phyloP scores from a whole-genome alignment of 257 asterid genomes.

The Solanum rostratum region DNA sequence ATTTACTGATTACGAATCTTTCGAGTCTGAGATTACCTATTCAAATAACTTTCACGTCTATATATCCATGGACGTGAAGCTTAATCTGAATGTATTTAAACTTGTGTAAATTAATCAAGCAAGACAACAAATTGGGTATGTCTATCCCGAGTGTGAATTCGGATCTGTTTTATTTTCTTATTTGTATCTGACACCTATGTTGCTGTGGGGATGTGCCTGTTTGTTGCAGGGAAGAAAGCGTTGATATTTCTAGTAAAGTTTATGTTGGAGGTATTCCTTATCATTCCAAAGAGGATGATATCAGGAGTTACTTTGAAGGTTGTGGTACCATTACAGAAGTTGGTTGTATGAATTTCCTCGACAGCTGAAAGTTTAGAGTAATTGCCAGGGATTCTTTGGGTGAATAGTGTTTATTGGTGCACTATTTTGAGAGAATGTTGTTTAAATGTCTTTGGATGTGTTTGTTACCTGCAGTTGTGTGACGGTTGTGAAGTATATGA shows the following conservation, averaged over 20 bases:
- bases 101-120: no score
- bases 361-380: constrained; percentile 93
- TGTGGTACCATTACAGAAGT: constrained; percentile 79
- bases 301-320: constrained; percentile 76
- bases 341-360: constrained; percentile 90
- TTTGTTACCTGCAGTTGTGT: neutral
- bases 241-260: constrained; percentile 42
- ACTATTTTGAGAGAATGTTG: neutral
- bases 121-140: no score
- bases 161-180: neutral
- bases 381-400: constrained; percentile 44
- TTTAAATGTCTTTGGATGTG: neutral
- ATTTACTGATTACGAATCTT: no score
- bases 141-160: neutral
- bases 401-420: neutral
- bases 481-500: neutral
- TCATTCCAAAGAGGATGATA: constrained; percentile 92
- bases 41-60: no score
- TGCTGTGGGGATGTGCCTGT: neutral
- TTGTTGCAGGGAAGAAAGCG: constrained; percentile 31
- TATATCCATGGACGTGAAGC: no score
- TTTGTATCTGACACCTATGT: neutral
- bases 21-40: no score
- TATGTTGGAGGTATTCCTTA: constrained; percentile 97
- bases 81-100: no score